phyloP scores from a whole-genome alignment of 768 basidiomycete genomes.

The Gyrodon lividus region DNA sequence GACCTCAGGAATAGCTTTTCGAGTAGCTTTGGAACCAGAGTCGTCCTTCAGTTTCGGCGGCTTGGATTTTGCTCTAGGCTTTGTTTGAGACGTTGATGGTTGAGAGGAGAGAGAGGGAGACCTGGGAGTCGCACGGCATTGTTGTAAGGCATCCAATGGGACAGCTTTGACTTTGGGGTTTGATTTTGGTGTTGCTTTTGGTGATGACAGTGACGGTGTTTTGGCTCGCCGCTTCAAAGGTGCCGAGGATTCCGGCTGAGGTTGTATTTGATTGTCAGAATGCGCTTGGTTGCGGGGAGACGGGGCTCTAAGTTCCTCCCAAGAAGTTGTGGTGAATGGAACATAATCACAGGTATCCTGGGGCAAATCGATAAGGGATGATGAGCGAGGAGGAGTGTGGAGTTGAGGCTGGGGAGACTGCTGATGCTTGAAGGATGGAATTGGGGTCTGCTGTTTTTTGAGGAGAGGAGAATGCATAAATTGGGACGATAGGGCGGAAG shows the following conservation, averaged over 20 bases:
- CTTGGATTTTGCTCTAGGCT: neutral
- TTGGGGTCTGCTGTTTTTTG: neutral
- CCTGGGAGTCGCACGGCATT: neutral
- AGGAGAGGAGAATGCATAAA: neutral
- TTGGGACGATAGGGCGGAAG: neutral
- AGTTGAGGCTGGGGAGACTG: conserved; percentile 26
- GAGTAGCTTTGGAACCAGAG: neutral
- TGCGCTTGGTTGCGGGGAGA: neutral
- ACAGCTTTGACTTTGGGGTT: neutral
- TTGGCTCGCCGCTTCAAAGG: neutral
- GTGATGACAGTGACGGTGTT: neutral
- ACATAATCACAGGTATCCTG: conserved; percentile 17
- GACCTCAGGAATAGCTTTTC: conserved; percentile 11
- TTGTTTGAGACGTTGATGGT: neutral
- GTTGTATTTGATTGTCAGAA: neutral
- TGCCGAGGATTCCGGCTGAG: neutral
- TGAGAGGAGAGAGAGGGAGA: neutral
- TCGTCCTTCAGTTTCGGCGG: neutral
- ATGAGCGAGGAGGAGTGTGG: conserved; percentile 38
- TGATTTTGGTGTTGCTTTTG: neutral
- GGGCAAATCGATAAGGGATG: conserved; percentile 3
- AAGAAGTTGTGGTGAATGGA: conserved; percentile 1
- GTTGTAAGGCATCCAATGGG: neutral
- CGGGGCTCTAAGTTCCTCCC: conserved; percentile 9
- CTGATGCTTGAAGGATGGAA: neutral